Conservation (phyloP, 805 yeast species). For the Saccharomyces cerevisiae region DNA sequence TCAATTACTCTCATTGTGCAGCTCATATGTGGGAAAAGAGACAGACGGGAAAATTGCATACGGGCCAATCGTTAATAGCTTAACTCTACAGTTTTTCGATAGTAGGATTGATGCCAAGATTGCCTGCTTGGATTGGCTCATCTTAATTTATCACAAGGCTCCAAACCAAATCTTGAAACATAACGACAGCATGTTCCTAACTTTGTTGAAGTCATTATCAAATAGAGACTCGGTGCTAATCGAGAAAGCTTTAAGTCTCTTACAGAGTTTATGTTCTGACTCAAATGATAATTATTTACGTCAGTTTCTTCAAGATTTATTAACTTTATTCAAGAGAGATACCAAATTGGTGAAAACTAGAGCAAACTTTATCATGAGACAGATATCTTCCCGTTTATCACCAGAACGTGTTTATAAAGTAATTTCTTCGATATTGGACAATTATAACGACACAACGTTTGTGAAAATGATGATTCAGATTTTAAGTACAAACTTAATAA, state of each 20-base stretch:
- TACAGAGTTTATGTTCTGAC: slow-evolving; percentile 25
- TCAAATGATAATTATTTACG: slow-evolving; percentile 66
- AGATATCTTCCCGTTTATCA: slow-evolving; percentile 70
- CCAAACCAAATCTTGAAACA: slow-evolving; percentile 48
- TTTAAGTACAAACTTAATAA: slow-evolving; percentile 73
- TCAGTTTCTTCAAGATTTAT: slow-evolving; percentile 62
- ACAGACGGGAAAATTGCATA: slow-evolving; percentile 25
- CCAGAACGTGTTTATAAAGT: slow-evolving; percentile 79
- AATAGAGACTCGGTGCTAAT: slow-evolving; percentile 36
- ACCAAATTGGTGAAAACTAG: slow-evolving; percentile 55
- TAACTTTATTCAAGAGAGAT: slow-evolving; percentile 64
- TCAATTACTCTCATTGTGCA: slow-evolving; percentile 43
- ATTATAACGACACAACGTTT: slow-evolving; percentile 56
- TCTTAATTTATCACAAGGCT: slow-evolving; percentile 66
- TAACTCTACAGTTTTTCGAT: slow-evolving; percentile 62
- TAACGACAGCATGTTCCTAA: slow-evolving; percentile 61
- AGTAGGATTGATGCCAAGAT: slow-evolving; percentile 76
- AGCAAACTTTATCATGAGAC: slow-evolving; percentile 77
- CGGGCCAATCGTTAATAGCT: slow-evolving; percentile 56
- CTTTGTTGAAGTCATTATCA: slow-evolving; percentile 62
- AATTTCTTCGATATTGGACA: slow-evolving; percentile 63
- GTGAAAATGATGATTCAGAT: slow-evolving; percentile 78
- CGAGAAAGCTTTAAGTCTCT: slow-evolving; percentile 25
- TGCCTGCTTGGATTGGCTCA: slow-evolving; percentile 85
- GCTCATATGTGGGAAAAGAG: slow-evolving; percentile 20